These are phyloP conservation scores for Tylopilus intermedius DNA, from an alignment of 768 basidiomycete genomes.

Conservation along the genomic window DNA sequence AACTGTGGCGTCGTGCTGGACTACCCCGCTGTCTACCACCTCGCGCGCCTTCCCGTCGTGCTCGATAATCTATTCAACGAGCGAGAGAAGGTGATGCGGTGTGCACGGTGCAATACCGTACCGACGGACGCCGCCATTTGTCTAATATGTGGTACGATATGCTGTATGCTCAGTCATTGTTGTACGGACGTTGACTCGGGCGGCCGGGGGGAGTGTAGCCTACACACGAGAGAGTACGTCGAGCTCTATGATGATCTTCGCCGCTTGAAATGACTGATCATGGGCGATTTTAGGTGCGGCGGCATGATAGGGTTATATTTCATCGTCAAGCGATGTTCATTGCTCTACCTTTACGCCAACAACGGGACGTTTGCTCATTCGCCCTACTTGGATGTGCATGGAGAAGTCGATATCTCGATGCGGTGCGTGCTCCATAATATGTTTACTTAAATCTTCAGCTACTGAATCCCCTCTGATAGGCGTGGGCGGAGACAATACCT, in stretches of 20 bases:
- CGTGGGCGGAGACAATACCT: constrained; percentile 86
- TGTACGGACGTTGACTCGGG: constrained; percentile 62
- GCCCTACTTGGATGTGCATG: constrained; percentile 91
- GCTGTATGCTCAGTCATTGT: constrained; percentile 90
- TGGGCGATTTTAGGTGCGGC: constrained; percentile 61
- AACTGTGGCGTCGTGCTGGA: constrained; percentile 80
- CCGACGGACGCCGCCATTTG: constrained; percentile 89
- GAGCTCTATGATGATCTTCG: neutral
- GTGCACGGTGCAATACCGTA: constrained; percentile 69
- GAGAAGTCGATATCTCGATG: constrained; percentile 89
- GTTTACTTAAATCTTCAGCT: neutral
- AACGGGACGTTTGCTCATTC: constrained; percentile 86
- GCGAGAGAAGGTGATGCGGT: constrained; percentile 68
- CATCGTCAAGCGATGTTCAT: constrained; percentile 84
- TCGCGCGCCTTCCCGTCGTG: constrained; percentile 73
- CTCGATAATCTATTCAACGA: constrained; percentile 82
- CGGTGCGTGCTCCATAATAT: constrained; percentile 44
- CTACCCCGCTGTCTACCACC: constrained; percentile 76
- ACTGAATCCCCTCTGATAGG: constrained; percentile 36
- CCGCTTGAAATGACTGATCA: neutral
- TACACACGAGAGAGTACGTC: constrained; percentile 83
- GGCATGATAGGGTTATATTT: constrained; percentile 88
- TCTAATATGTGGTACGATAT: constrained; percentile 79
- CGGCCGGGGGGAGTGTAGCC: constrained; percentile 85
- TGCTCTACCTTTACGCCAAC: constrained; percentile 82